Conservation (phyloP, 192 early-diverging fungal species). For the Helicostylum pulchrum region DNA sequence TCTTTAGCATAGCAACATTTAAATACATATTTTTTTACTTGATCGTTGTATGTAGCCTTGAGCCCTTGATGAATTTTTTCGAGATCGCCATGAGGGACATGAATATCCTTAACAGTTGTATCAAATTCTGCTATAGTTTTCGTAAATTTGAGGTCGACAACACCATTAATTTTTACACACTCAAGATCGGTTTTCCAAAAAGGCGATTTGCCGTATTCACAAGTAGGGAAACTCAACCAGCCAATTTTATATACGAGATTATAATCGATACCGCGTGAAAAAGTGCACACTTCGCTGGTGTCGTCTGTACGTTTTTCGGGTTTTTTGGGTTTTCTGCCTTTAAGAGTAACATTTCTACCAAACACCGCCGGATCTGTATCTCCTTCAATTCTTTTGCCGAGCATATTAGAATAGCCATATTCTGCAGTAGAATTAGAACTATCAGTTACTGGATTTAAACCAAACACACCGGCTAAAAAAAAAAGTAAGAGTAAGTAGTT, state of each 20-base stretch:
- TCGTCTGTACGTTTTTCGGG: too few species aligned
- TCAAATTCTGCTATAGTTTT: neutral
- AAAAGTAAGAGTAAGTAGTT: neutral
- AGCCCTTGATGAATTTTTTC: neutral
- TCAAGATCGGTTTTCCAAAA: slow-evolving; percentile 1
- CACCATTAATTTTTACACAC: neutral
- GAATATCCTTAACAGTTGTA: neutral
- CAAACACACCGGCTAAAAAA: neutral
- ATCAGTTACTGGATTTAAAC: neutral
- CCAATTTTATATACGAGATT: neutral
- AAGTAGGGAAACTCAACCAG: neutral
- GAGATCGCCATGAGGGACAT: neutral
- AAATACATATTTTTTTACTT: neutral
- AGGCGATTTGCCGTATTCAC: neutral
- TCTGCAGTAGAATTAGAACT: neutral
- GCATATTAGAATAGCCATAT: too few species aligned
- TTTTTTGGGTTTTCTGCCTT: too few species aligned
- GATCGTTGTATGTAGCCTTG: neutral
- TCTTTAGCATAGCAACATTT: neutral
- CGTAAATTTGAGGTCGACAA: neutral
- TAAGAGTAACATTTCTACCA: too few species aligned
- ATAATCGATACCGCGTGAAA: neutral
- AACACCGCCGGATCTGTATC: too few species aligned
- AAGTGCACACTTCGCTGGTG: neutral
- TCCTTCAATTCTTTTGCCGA: too few species aligned